These are phyloP conservation scores for Eustoma russellianum DNA, from an alignment of 257 asterid genomes.

Conservation along the genomic window DNA sequence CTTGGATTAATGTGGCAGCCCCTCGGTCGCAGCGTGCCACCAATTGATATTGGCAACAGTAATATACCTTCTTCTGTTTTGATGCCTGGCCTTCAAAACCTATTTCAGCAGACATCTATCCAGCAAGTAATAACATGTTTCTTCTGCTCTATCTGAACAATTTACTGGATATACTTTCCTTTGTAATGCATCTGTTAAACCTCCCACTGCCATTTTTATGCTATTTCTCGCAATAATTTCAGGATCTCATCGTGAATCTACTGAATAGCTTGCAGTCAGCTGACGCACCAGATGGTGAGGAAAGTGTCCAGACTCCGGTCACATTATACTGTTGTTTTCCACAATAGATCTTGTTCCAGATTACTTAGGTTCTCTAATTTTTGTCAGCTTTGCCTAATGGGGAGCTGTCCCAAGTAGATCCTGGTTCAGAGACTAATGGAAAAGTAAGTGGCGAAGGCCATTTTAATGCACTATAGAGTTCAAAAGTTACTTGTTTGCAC, in stretches of 20 bases:
- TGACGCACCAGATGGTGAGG: slow-evolving; percentile 46
- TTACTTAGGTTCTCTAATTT: slow-evolving; percentile 10
- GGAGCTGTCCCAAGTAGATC: slow-evolving; percentile 60
- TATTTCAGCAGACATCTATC: slow-evolving; percentile 86
- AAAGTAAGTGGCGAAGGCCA: slow-evolving; percentile 37
- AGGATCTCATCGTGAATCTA: slow-evolving; percentile 46
- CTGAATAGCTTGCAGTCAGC: slow-evolving; percentile 70
- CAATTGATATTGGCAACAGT: slow-evolving; percentile 50
- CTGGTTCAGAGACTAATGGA: slow-evolving; percentile 70
- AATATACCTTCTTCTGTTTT: slow-evolving; percentile 65
- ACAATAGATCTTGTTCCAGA: slow-evolving; percentile 1
- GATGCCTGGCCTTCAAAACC: slow-evolving; percentile 94
- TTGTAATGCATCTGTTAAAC: slow-evolving; percentile 2
- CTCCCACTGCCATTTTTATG: not conserved
- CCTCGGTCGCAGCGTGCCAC: slow-evolving; percentile 24
- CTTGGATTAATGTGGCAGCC: slow-evolving; percentile 47
- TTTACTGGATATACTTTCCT: not conserved
- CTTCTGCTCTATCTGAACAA: too few relatives aligned
- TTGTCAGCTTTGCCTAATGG: slow-evolving; percentile 65
- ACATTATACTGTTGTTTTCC: not conserved
- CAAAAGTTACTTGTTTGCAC: too few relatives aligned
- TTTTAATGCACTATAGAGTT: too few relatives aligned
- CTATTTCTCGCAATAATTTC: slow-evolving; percentile 3
- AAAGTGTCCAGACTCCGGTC: not conserved
- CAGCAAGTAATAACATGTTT: slow-evolving; percentile 54